phyloP scores from a whole-genome alignment of 2,329 filamentous ascomycete species.

The Eutypa lata region DNA sequence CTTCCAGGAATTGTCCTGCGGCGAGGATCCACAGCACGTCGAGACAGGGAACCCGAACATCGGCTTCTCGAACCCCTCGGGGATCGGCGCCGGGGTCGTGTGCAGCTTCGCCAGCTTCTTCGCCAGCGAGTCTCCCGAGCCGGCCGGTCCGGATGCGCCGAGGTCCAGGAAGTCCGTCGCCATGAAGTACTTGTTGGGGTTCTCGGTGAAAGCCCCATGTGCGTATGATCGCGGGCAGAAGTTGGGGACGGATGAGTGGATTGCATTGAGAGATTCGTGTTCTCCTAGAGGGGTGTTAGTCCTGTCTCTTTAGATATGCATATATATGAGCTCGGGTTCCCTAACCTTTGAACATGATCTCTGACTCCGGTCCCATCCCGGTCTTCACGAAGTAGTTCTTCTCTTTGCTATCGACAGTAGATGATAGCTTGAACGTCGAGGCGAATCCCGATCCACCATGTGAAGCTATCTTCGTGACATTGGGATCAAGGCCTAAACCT shows the following conservation, averaged over 20 bases:
- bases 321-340: conserved; percentile 19
- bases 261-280: conserved; percentile 78
- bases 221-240: conserved; percentile 76
- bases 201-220: conserved; percentile 58
- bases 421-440: conserved; percentile 59
- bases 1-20: conserved; percentile 73
- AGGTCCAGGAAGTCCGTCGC: conserved; percentile 81
- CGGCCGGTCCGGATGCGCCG: conserved; percentile 36
- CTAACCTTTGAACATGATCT: conserved; percentile 67
- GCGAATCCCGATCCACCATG: conserved; percentile 68
- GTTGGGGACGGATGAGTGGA: conserved; percentile 66
- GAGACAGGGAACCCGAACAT: conserved; percentile 81
- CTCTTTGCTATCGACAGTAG: conserved; percentile 43
- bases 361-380: conserved; percentile 55
- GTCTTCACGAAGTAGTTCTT: conserved; percentile 71
- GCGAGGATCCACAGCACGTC: conserved; percentile 83
- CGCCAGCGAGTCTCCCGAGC: conserved; percentile 60
- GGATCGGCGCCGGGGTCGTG: conserved; percentile 66
- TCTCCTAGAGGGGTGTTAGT: conserved; percentile 59
- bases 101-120: conserved; percentile 77
- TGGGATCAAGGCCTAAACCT: conserved; percentile 57
- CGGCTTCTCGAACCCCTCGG: conserved; percentile 53
- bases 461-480: conserved; percentile 51
- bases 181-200: conserved; percentile 52
- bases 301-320: conserved; percentile 22